Base-by-base conservation (phyloP, 768 basidiomycete genomes). In the Pholiota conissans region DNA sequence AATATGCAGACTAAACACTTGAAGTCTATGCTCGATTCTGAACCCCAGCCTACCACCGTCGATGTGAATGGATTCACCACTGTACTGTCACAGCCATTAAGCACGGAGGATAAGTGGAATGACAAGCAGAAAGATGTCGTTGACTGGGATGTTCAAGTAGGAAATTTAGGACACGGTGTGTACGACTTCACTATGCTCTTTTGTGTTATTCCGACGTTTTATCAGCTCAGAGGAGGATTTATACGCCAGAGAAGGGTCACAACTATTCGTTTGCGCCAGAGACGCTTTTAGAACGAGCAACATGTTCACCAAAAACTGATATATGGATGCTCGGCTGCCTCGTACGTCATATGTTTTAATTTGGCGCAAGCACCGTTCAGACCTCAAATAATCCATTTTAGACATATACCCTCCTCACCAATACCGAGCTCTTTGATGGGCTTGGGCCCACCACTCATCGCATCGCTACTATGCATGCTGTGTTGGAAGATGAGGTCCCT, bases 271-370 rank as follows among this genome's bases (percentile, higher is more conserved):
- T 14, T 9, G 8, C 37, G 16, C 37, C 37, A 8, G 7, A 39
- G 16, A 39, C 37, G 52, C 48, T 62, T 5, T 37, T 58, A 20
- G 18, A 55, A 20, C 14, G 52, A n/a, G 27, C 63, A 9, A 45
- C 63, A 0, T 62, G 58, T 14, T 57, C 59, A 13, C 57, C 34
- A 22, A 47, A 60, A 56, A 62, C 63, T 45, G 63, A 65, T 46
- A 62, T 65, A 11, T 62, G 63, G 61, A 60, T 58, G 56, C 46
- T 62, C 8, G 61, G 61, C 39, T 49, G 18, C 30, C 39, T 60
- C 48, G 63, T 62, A 47, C n/a, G 56, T 52, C 37, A 2, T n/a
- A n/a, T 11, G 8, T 11, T 8, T 29, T 13, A 6, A 6, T 13
- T 32, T 13, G 13, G 30, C 13, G 6, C 30, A 32, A 32, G 13